Conservation (phyloP, 1,284 basidiomycete species). For the Ceratobasidium sp. region DNA sequence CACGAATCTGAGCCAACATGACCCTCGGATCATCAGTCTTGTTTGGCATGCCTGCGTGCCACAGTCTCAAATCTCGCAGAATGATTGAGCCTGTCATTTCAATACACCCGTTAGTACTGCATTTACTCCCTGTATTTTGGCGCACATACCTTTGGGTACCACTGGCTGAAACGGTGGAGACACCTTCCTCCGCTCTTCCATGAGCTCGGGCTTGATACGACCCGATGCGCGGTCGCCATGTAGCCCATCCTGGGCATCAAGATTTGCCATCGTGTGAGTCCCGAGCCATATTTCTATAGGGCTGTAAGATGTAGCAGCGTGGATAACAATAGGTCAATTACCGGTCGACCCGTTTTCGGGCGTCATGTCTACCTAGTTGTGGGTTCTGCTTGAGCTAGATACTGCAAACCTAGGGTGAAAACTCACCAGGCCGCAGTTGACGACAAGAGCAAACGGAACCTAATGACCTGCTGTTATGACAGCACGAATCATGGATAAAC, state of each 20-base stretch:
- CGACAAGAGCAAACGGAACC: slow-evolving; percentile 40
- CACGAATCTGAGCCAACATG: slow-evolving; percentile 44
- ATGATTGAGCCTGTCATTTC: slow-evolving; percentile 7
- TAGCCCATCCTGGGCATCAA: slow-evolving; percentile 36
- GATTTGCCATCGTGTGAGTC: slow-evolving; percentile 39
- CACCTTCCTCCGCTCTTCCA: slow-evolving; percentile 25
- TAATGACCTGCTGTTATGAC: background rate
- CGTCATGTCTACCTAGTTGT: slow-evolving; percentile 34
- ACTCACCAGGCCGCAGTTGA: slow-evolving; percentile 40
- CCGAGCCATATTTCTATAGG: slow-evolving; percentile 43
- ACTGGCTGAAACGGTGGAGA: slow-evolving; percentile 41
- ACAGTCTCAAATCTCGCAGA: slow-evolving; percentile 40
- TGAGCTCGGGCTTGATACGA: slow-evolving; percentile 26
- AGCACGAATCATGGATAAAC: background rate
- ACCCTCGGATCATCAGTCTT: slow-evolving; percentile 37
- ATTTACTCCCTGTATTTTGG: background rate
- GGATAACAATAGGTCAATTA: background rate
- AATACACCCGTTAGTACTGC: background rate
- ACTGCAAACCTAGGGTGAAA: background rate
- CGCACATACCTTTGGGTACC: slow-evolving; percentile 38
- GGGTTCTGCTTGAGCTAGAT: background rate
- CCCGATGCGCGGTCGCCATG: slow-evolving; percentile 40
- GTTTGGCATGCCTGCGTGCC: slow-evolving; percentile 43
- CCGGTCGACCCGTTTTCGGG: slow-evolving; percentile 44
- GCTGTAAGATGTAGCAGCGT: background rate